These are phyloP conservation scores for Carpinus viminea DNA, from an alignment of 306 rosid species.

Conservation along the genomic window DNA sequence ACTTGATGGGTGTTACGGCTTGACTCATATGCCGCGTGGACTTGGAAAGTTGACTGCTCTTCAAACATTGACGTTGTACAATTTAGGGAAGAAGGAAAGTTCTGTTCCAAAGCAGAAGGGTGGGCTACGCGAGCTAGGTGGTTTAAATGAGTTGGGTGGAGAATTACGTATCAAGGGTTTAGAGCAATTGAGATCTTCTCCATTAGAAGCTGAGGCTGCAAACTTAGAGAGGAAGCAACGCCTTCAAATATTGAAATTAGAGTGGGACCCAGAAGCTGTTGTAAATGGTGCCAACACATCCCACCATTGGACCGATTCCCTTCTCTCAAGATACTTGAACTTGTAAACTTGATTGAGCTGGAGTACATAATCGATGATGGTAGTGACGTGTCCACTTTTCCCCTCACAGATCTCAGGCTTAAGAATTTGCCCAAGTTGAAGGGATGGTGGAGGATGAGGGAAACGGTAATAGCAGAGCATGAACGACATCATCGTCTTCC, in stretches of 20 bases:
- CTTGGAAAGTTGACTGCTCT: constrained; percentile 7
- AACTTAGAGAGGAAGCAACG: background rate
- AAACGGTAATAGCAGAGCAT: too few relatives aligned
- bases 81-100: background rate
- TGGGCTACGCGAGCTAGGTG: background rate
- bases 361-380: too few relatives aligned
- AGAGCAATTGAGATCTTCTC: background rate
- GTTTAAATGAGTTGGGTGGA: constrained; percentile 13
- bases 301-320: constrained; percentile 28
- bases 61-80: background rate
- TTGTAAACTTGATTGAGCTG: rapidly evolving
- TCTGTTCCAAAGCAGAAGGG: background rate
- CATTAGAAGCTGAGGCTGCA: background rate
- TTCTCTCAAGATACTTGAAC: background rate
- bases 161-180: background rate
- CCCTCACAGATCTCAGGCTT: too few relatives aligned
- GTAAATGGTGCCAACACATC: background rate
- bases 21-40: background rate
- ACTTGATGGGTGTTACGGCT: background rate
- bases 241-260: background rate
- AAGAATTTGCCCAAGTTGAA: too few relatives aligned
- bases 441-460: too few relatives aligned
- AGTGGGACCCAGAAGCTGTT: background rate
- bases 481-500: too few relatives aligned
- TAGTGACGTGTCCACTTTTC: too few relatives aligned